These are phyloP conservation scores for Lasiodiplodia citricola DNA, from an alignment of 2,329 filamentous ascomycete genomes.

Conservation along the genomic window DNA sequence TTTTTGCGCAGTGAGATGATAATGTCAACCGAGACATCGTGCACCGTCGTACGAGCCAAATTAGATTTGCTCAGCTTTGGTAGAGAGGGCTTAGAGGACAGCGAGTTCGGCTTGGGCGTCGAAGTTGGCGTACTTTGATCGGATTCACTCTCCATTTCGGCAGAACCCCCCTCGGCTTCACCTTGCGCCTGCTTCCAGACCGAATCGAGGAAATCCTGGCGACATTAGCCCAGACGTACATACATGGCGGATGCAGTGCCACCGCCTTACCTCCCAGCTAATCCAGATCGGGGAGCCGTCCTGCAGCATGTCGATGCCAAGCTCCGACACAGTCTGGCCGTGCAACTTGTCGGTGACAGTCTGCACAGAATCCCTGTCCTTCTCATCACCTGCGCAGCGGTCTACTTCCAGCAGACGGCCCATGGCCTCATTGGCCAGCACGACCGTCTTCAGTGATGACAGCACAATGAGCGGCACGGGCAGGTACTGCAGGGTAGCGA, in stretches of 20 bases:
- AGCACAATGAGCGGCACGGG: slow-evolving; percentile 75
- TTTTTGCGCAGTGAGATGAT: slow-evolving; percentile 59
- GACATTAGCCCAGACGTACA: slow-evolving; percentile 9
- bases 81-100: slow-evolving; percentile 28
- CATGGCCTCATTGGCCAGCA: slow-evolving; percentile 78
- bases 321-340: slow-evolving; percentile 69
- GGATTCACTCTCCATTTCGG: slow-evolving; percentile 2
- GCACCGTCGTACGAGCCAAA: slow-evolving; percentile 49
- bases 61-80: slow-evolving; percentile 42
- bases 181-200: slow-evolving; percentile 45
- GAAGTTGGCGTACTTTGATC: slow-evolving; percentile 24
- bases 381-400: slow-evolving; percentile 41
- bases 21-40: slow-evolving; percentile 72
- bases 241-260: slow-evolving; percentile 1
- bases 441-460: slow-evolving; percentile 70
- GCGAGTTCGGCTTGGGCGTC: slow-evolving; percentile 26
- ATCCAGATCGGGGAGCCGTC: slow-evolving; percentile 63
- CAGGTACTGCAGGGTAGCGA: slow-evolving; percentile 71
- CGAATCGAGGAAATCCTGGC: slow-evolving; percentile 49
- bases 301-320: slow-evolving; percentile 76
- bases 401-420: slow-evolving; percentile 69
- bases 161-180: slow-evolving; percentile 11
- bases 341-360: slow-evolving; percentile 64
- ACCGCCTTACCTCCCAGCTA: slow-evolving; percentile 52
- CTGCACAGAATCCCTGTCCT: slow-evolving; percentile 45